Conservation (phyloP, 140 eudicot species). For the Senecio squalidus region DNA sequence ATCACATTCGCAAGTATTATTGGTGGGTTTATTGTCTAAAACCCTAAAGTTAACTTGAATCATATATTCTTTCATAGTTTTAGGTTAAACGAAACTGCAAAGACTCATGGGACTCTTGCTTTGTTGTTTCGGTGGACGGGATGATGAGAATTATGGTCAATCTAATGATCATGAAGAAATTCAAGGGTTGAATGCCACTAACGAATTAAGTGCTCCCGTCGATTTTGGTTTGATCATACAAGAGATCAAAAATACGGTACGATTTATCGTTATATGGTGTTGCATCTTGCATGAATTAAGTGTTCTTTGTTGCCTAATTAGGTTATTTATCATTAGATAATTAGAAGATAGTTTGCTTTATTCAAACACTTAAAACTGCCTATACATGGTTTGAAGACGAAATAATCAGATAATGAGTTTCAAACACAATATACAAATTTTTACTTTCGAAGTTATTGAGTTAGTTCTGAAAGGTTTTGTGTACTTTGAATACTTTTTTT, state of each 20-base stretch:
- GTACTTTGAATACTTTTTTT: background rate
- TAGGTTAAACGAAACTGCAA: background rate
- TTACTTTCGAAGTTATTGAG: background rate
- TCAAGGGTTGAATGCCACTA: background rate
- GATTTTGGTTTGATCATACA: background rate
- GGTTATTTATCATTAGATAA: too few relatives aligned
- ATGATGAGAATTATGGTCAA: background rate
- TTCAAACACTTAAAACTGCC: background rate
- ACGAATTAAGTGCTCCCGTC: background rate
- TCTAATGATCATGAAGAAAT: background rate
- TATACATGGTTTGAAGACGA: too few relatives aligned
- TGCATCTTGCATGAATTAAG: background rate
- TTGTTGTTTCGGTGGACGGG: slow-evolving; percentile 10
- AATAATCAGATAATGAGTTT: too few relatives aligned
- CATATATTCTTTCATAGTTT: slow-evolving; percentile 1
- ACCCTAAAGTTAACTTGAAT: background rate
- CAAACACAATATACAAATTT: background rate
- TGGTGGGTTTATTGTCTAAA: too few relatives aligned
- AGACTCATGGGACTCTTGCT: slow-evolving; percentile 20
- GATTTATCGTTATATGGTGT: background rate
- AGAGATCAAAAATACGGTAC: background rate
- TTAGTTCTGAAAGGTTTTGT: background rate
- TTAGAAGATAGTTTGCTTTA: too few relatives aligned
- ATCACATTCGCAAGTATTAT: too few relatives aligned
- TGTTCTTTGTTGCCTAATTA: background rate